Percentiles rank a stretch among this genome's conserved stretches.
These are phyloP conservation scores for Aquilaria sinensis DNA, from an alignment of 345 rosid species.

Conservation along the genomic window DNA sequence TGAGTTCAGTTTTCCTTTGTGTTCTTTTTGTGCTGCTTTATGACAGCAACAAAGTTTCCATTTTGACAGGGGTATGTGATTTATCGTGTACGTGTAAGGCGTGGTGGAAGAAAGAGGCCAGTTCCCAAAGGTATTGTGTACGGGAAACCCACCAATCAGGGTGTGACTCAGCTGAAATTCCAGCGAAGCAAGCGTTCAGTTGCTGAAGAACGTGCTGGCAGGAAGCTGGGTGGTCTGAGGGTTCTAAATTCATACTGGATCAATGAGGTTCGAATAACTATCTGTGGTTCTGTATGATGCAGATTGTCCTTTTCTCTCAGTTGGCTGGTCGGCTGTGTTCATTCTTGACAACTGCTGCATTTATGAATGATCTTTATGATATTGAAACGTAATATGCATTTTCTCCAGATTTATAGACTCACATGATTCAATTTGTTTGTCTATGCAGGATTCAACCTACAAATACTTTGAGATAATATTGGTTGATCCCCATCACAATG, in stretches of 20 bases:
- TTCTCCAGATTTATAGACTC: too few relatives aligned
- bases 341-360: not conserved
- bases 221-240: conserved; percentile 68
- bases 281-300: too few relatives aligned
- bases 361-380: not conserved
- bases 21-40: not conserved
- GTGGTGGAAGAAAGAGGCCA: conserved; percentile 88
- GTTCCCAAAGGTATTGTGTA: conserved; percentile 91
- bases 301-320: too few relatives aligned
- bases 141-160: conserved; percentile 86
- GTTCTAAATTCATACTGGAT: conserved; percentile 85
- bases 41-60: too few relatives aligned
- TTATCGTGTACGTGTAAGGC: conserved; percentile 81
- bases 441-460: conserved; percentile 64
- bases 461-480: conserved; percentile 70
- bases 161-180: conserved; percentile 80
- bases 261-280: conserved; percentile 47
- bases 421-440: not conserved
- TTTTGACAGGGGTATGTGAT: conserved; percentile 55
- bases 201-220: conserved; percentile 83
- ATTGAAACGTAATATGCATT: too few relatives aligned
- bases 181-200: conserved; percentile 82
- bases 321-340: not conserved
- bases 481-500: conserved; percentile 71
- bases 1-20: not conserved